Percentiles rank a stretch among this genome's conserved stretches.
phyloP scores from a whole-genome alignment of 768 basidiomycete species.

The Amanita pseudoporphyria region DNA sequence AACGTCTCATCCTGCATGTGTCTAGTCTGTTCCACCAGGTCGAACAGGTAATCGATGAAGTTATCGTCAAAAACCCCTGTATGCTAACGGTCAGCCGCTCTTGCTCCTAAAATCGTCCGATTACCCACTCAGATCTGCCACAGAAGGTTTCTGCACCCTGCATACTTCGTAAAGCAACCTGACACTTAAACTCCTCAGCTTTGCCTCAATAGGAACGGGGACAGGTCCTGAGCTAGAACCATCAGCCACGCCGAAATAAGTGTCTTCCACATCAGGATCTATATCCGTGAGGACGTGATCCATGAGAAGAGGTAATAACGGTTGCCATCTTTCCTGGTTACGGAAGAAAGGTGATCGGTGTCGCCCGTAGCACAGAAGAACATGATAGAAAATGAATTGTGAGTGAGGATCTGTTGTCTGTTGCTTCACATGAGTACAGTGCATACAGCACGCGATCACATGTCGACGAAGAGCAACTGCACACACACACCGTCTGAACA shows the following conservation, averaged over 20 bases:
- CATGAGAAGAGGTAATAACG: slow-evolving; percentile 74
- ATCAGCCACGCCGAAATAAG: slow-evolving; percentile 36
- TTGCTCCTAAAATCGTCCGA: neutral
- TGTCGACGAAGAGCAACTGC: slow-evolving; percentile 1
- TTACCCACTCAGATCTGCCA: slow-evolving; percentile 68
- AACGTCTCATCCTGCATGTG: slow-evolving; percentile 84
- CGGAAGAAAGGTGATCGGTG: slow-evolving; percentile 63
- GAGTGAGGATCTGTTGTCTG: slow-evolving; percentile 82
- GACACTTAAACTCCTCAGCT: slow-evolving; percentile 62
- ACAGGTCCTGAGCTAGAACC: slow-evolving; percentile 28
- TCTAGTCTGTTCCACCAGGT: slow-evolving; percentile 88
- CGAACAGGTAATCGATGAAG: slow-evolving; percentile 86
- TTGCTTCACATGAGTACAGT: slow-evolving; percentile 1
- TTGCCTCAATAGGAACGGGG: slow-evolving; percentile 74
- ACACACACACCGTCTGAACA: slow-evolving; percentile 49
- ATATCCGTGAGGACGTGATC: slow-evolving; percentile 78
- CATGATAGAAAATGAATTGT: slow-evolving; percentile 68
- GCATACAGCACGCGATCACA: slow-evolving; percentile 7
- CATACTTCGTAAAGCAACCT: slow-evolving; percentile 87
- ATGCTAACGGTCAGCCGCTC: slow-evolving; percentile 1
- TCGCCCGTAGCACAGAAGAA: slow-evolving; percentile 70
- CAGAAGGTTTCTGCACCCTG: slow-evolving; percentile 74
- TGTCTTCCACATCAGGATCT: slow-evolving; percentile 63
- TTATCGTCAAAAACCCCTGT: slow-evolving; percentile 70
- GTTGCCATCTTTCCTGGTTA: slow-evolving; percentile 76